A percentile compares a stretch with the other conserved stretches of the same genome.
Conservation (phyloP, 78 protist species). For the slime mould (Dictyostelium discoideum) region dicty_2.7 NC_007089.4:2329501-2330000, state of each 20-base stretch:
- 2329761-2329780: background rate
- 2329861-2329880: constrained; percentile 42
- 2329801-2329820: constrained; percentile 23
- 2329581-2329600: background rate
- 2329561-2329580: background rate
- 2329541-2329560: background rate
- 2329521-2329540: background rate
- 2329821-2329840: constrained; percentile 24
- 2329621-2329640: background rate
- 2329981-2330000: too few relatives aligned
- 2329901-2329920: constrained; percentile 4
- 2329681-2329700: background rate
- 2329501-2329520: background rate
- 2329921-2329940: too few relatives aligned
- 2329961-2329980: too few relatives aligned
- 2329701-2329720: too few relatives aligned
- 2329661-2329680: background rate
- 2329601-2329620: background rate
- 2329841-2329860: constrained; percentile 20
- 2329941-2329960: too few relatives aligned
- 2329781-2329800: constrained; percentile 14
- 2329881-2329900: constrained; percentile 38
- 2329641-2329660: background rate
- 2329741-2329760: background rate
- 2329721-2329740: background rate